Base-by-base conservation (phyloP, 2,329 filamentous ascomycete genomes). In the Cladobotryum mycophilum region DNA sequence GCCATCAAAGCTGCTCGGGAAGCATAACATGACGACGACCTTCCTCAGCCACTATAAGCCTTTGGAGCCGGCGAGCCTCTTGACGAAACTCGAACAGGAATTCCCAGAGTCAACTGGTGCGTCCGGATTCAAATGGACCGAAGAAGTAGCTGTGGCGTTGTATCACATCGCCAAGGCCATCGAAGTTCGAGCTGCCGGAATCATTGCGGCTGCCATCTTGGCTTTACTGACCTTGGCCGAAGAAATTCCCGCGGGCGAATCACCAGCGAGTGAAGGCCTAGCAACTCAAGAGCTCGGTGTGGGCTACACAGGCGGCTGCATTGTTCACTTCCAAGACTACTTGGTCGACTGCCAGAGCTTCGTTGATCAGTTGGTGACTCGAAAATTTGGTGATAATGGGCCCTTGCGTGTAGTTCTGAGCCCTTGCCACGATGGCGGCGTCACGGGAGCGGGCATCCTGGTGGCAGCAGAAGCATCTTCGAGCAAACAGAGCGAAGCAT, bases 261-360 rank as follows among this genome's bases (percentile, higher is more conserved):
- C 55, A 12, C 53, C 57, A 13, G 51, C 48, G 6, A 40, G 52
- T 4, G 53, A 54, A 34, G 49, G 43, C 9, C 17, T 45, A n/a
- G 53, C 51, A 37, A 55, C 64, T 53, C 58, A 70, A 54, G 84
- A 88, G 58, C 66, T 92, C 30, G 82, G 88, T 1, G 85, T 91
- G 18, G 88, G 87, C 1, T 91, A 89, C 62, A 89, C 88, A 0
- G 88, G 88, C 33, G 85, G 86, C 6, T 89, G 87, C 61, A 91
- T 91, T 53, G 80, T 83, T n/a, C 82, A 88, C 60, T 89, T 89
- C 60, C 86, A 88, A 44, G 78, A 86, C 58, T 90, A 88, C 66
- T 72, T 88, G 40, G 68, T 72, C 41, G 84, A 86, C 59, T 89
- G 85, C 56, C 86, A 90, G 64, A 61, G 68, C 13, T 86, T 86